Conservation (phyloP, 2,329 filamentous ascomycete genomes). For the Colletotrichum paranaense region DNA sequence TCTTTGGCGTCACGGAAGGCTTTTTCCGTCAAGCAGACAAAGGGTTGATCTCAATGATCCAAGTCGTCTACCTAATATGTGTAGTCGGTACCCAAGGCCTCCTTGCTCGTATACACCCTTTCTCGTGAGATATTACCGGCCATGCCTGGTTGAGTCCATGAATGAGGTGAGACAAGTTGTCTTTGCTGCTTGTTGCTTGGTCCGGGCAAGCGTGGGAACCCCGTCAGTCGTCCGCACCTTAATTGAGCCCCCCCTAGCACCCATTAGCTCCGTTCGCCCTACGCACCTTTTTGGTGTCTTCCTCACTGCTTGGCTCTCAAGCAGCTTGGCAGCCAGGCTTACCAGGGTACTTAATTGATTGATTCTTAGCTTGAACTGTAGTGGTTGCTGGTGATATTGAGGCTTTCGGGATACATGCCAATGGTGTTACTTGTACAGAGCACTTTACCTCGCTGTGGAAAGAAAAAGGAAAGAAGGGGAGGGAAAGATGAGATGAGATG, state of each 20-base stretch:
- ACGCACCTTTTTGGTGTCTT: neutral
- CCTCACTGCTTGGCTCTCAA: neutral
- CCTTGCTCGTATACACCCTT: neutral
- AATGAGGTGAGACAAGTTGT: conserved; percentile 28
- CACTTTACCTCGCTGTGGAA: neutral
- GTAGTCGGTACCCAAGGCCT: neutral
- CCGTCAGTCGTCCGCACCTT: conserved; percentile 26
- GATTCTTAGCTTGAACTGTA: neutral
- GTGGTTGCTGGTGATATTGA: neutral
- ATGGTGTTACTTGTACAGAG: neutral
- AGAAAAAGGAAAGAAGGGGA: neutral
- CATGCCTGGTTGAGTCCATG: conserved; percentile 18
- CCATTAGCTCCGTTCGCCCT: conserved; percentile 17
- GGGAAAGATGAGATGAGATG: neutral
- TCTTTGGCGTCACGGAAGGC: neutral
- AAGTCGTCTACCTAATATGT: neutral
- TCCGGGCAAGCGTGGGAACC: conserved; percentile 27
- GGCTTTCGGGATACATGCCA: neutral
- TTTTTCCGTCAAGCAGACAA: neutral
- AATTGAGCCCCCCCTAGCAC: conserved; percentile 27
- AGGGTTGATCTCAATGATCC: neutral
- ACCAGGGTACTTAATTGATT: neutral
- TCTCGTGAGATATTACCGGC: neutral
- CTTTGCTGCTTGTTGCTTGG: conserved; percentile 6
- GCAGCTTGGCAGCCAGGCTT: neutral